These are phyloP conservation scores for Pythium aristosporum DNA, from an alignment of 352 stramenopile species.

Conservation along the genomic window DNA sequence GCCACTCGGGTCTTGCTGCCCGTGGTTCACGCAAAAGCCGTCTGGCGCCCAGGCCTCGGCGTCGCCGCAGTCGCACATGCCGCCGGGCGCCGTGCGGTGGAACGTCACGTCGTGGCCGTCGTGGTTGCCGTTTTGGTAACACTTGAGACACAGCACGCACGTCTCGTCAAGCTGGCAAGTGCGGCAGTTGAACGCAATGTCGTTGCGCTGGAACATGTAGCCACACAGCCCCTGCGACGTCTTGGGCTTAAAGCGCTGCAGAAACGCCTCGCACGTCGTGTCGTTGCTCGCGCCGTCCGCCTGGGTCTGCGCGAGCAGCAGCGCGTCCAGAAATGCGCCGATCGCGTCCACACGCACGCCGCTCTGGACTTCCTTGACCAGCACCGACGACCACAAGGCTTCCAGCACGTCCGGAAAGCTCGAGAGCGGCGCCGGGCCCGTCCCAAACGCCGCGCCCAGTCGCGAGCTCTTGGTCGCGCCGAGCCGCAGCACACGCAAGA, in stretches of 20 bases:
- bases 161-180: conserved; percentile 97
- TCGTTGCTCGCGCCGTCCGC: conserved; percentile 12
- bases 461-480: conserved; percentile 27
- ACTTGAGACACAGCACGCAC: conserved; percentile 96
- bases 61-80: conserved; percentile 99
- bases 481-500: conserved; percentile 22
- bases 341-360: conserved; percentile 25
- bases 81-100: conserved; percentile 69
- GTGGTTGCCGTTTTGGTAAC: conserved; percentile 95
- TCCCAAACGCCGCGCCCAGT: conserved; percentile 15
- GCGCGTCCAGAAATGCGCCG: conserved; percentile 26
- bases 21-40: conserved; percentile 94
- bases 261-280: conserved; percentile 49
- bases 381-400: conserved; percentile 26
- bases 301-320: conserved; percentile 29
- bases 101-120: conserved; percentile 93
- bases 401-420: conserved; percentile 24
- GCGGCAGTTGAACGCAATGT: conserved; percentile 99
- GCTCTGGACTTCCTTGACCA: conserved; percentile 18
- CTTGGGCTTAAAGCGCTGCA: conserved; percentile 57
- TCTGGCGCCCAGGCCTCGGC: conserved; percentile 94
- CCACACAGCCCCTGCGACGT: conserved; percentile 84
- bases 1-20: conserved; percentile 29
- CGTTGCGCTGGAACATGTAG: conserved; percentile 96
- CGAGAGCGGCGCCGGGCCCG: conserved; percentile 6